Percentiles rank a stretch among this genome's conserved stretches.
Evolutionary conservation across 441 rosid species (phyloP).

Genomic region (Brassica balearica): DNA sequence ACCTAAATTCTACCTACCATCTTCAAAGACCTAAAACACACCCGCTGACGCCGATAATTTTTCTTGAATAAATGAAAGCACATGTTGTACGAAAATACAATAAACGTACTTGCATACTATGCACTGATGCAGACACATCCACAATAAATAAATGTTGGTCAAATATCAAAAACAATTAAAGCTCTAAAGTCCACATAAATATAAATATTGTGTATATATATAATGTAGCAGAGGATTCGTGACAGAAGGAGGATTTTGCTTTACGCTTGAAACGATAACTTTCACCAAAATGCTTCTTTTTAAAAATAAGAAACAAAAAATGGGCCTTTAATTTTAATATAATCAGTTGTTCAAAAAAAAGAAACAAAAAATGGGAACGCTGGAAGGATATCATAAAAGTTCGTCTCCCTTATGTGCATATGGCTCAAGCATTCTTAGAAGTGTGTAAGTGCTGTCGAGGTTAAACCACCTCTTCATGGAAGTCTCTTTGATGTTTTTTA

Average conservation of each 20-base stretch:
- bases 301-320: not conserved
- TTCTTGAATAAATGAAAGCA: not conserved
- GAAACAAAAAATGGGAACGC: not conserved
- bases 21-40: not conserved
- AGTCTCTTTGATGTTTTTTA: no score
- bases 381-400: not conserved
- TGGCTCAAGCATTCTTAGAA: no score
- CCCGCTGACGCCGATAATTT: not conserved
- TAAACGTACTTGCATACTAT: not conserved
- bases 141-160: slow-evolving; percentile 2
- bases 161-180: not conserved
- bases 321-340: not conserved
- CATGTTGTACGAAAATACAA: not conserved
- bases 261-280: not conserved
- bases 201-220: slow-evolving; percentile 1
- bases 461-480: no score
- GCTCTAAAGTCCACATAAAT: not conserved
- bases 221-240: not conserved
- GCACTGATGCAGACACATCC: not conserved
- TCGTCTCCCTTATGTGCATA: no score
- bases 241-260: slow-evolving; percentile 4
- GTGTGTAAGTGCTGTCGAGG: no score
- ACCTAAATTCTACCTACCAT: not conserved
- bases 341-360: no score
- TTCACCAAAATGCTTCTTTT: slow-evolving; percentile 5